phyloP scores from a whole-genome alignment of 2,329 filamentous ascomycete genomes.

The Alternaria dauci region DNA sequence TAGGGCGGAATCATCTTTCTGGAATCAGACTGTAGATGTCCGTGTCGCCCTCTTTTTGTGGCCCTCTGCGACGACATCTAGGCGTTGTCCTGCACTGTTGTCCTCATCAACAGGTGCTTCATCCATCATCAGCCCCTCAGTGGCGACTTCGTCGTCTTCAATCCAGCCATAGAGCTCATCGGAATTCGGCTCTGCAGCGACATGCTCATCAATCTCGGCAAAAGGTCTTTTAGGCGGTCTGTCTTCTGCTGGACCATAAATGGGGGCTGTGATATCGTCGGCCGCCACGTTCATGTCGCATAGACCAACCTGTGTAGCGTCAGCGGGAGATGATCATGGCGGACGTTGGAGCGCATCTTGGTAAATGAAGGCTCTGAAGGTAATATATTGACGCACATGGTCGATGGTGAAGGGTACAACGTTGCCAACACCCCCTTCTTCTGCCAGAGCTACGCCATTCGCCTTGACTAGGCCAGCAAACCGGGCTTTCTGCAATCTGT shows the following conservation, averaged over 20 bases:
- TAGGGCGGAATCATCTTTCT: neutral
- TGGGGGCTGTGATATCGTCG: constrained; percentile 41
- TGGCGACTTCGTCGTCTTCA: constrained; percentile 64
- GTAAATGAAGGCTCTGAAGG: constrained; percentile 37
- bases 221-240: constrained; percentile 66
- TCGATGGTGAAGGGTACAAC: constrained; percentile 61
- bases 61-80: constrained; percentile 31
- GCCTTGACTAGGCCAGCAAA: constrained; percentile 57
- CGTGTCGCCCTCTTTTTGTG: constrained; percentile 39
- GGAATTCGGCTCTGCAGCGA: constrained; percentile 66
- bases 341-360: constrained; percentile 17
- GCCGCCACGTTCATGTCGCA: constrained; percentile 42
- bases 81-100: constrained; percentile 24
- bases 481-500: constrained; percentile 46
- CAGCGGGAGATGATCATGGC: constrained; percentile 31
- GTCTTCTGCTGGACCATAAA: constrained; percentile 28
- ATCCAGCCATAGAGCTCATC: constrained; percentile 79
- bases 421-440: constrained; percentile 54
- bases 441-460: constrained; percentile 51
- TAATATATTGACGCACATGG: constrained; percentile 55
- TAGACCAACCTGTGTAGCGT: constrained; percentile 43
- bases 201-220: constrained; percentile 66
- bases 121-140: constrained; percentile 51
- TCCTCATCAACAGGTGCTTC: constrained; percentile 32
- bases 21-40: constrained; percentile 30